Percentiles rank a stretch among this genome's conserved stretches.
phyloP scores from a whole-genome alignment of 768 basidiomycete genomes.

The Gautieria morchelliformis region DNA sequence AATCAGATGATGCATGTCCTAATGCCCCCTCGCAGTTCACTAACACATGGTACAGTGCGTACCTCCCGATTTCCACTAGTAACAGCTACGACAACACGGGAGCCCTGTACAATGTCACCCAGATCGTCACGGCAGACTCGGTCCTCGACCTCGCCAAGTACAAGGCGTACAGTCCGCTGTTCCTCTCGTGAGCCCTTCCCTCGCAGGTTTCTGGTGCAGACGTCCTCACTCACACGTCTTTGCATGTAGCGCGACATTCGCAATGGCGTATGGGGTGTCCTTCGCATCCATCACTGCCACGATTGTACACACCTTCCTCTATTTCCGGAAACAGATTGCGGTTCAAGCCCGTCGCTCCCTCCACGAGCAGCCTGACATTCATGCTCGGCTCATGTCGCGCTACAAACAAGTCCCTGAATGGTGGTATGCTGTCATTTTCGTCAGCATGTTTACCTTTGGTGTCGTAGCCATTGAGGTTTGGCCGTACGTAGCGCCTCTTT shows the following conservation, averaged over 20 bases:
- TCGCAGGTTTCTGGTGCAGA: slow-evolving; percentile 21
- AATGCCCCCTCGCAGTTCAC: slow-evolving; percentile 34
- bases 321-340: slow-evolving; percentile 75
- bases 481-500: slow-evolving; percentile 52
- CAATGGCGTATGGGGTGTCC: slow-evolving; percentile 71
- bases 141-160: slow-evolving; percentile 51
- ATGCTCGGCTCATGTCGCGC: slow-evolving; percentile 68
- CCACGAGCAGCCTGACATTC: slow-evolving; percentile 75
- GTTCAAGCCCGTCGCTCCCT: slow-evolving; percentile 58
- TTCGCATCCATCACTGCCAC: slow-evolving; percentile 76
- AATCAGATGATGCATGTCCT: slow-evolving; percentile 17
- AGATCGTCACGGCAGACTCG: slow-evolving; percentile 42
- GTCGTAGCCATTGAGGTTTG: slow-evolving; percentile 63
- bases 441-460: slow-evolving; percentile 59
- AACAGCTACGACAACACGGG: slow-evolving; percentile 61
- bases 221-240: slow-evolving; percentile 13
- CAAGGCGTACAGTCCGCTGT: slow-evolving; percentile 49
- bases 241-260: slow-evolving; percentile 47
- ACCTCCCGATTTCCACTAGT: slow-evolving; percentile 47
- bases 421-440: slow-evolving; percentile 71
- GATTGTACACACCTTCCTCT: slow-evolving; percentile 59
- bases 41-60: slow-evolving; percentile 43
- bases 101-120: slow-evolving; percentile 42
- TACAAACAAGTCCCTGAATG: slow-evolving; percentile 77
- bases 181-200: slow-evolving; percentile 35